Evolutionary conservation across 1,139 yeast genomes (phyloP).

Genomic region (Pneumocystis murina): DNA sequence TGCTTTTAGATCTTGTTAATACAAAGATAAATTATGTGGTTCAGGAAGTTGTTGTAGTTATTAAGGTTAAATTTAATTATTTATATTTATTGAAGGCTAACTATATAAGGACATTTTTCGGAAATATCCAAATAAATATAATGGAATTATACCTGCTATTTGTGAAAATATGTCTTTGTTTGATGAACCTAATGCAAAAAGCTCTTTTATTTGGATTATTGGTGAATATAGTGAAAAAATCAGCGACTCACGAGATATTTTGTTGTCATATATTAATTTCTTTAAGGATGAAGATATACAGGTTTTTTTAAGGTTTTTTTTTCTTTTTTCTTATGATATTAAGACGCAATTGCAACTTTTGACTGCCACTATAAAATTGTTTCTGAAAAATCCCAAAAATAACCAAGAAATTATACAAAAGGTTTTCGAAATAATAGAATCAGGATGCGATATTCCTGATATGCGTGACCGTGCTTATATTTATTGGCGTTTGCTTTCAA

Average conservation of each 20-base stretch:
- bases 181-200: slow-evolving; percentile 46
- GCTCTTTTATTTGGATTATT: slow-evolving; percentile 75
- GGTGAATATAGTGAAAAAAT: slow-evolving; percentile 78
- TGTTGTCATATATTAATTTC: slow-evolving; percentile 39
- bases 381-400: slow-evolving; percentile 34
- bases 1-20: slow-evolving; percentile 57
- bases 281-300: slow-evolving; percentile 60
- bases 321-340: neutral
- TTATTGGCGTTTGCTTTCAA: slow-evolving; percentile 82
- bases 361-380: slow-evolving; percentile 66
- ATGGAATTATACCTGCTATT: slow-evolving; percentile 56
- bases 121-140: slow-evolving; percentile 57
- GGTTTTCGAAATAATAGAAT: slow-evolving; percentile 62
- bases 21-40: slow-evolving; percentile 63
- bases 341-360: slow-evolving; percentile 58
- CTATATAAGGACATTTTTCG: slow-evolving; percentile 45
- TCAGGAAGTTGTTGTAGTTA: slow-evolving; percentile 64
- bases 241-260: slow-evolving; percentile 34
- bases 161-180: slow-evolving; percentile 45
- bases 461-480: slow-evolving; percentile 87
- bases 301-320: neutral
- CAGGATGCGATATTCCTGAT: slow-evolving; percentile 74
- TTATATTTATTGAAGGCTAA: neutral
- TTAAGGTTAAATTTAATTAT: slow-evolving; percentile 28
- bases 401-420: slow-evolving; percentile 44